Evolutionary conservation across 2,329 filamentous ascomycete genomes (phyloP), one percentile per base, ranked within the genome.

Genomic region (Tolypocladium sp.): DNA sequence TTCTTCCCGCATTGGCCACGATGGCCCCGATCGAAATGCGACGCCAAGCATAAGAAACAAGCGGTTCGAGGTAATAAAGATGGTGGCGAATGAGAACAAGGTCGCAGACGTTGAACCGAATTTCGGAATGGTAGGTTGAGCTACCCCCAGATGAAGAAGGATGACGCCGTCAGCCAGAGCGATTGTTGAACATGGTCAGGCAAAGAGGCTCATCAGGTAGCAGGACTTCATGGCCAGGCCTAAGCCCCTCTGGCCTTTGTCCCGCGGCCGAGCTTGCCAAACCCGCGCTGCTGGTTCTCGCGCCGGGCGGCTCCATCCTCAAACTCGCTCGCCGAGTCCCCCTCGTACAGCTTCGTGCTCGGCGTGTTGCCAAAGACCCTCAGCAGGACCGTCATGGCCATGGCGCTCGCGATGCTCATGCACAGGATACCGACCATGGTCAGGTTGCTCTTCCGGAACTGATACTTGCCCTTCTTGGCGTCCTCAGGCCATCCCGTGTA

Each of bases 401-500:
- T 76, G 51, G 88, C 88, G 66, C 87, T 88, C 4, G 88, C 63
- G 56, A 96, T 92, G 74, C 91, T 96, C 56, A 86, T 76, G 62
- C 83, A 85, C 25, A 96, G 75, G 59, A 96, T 96, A 3, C 87
- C 92, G 60, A 96, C 86, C 91, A 96, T 95, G 65, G 88, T 85
- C 64, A 92, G 77, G 73, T 95, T 96, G 75, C 91, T 95, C 71
- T 87, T 87, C 63, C 89, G 86, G 74, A 89, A 95, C 74, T 88
- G 87, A 67, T 83, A 79, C 12, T 83, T 83, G 0, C 90, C 90
- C 1, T 81, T 76, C n/a, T 75, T 77, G 10, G 84, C 84, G 71
- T 96, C 92, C 51, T 82, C 87, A 2, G 87, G 83, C 92, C 92
- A 96, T 37, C 92, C 92, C 0, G 87, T 88, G 73, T 96, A 96